A percentile compares a stretch with the other conserved stretches of the same genome.
These are phyloP conservation scores for Adansonia gregorii DNA, from an alignment of 441 rosid genomes.

Conservation along the genomic window DNA sequence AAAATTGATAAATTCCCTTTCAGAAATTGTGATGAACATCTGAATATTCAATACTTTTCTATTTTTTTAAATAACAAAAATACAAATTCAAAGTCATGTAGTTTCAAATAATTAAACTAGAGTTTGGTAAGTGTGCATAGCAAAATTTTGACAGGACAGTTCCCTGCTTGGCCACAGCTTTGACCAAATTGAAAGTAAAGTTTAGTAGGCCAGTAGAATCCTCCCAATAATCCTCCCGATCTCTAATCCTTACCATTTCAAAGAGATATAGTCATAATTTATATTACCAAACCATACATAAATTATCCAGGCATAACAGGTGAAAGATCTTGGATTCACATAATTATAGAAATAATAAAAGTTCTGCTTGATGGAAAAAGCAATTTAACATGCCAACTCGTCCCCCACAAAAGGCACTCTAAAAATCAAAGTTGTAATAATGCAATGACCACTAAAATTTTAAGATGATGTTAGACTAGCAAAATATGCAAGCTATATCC, in stretches of 20 bases:
- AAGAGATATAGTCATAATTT: neutral
- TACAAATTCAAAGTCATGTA: neutral
- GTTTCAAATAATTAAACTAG: neutral
- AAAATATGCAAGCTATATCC: constrained; percentile 28
- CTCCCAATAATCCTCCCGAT: neutral
- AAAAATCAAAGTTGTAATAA: constrained; percentile 7
- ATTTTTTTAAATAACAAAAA: neutral
- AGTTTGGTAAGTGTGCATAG: neutral
- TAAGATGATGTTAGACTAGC: neutral
- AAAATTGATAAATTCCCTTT: neutral
- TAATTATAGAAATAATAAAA: constrained; percentile 9
- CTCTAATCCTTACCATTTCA: neutral
- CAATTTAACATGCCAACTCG: neutral
- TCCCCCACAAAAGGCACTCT: neutral
- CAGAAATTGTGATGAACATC: neutral
- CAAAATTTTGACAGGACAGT: neutral
- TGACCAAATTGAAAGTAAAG: constrained; percentile 13
- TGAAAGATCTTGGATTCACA: neutral
- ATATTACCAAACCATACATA: neutral
- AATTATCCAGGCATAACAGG: constrained; percentile 18
- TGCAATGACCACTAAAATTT: neutral
- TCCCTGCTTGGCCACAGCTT: constrained; percentile 2
- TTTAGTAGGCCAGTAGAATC: neutral
- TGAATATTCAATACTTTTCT: neutral
- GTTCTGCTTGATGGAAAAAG: neutral